Conservation (phyloP, 345 rosid genomes). For the Triadica sebifera region DNA sequence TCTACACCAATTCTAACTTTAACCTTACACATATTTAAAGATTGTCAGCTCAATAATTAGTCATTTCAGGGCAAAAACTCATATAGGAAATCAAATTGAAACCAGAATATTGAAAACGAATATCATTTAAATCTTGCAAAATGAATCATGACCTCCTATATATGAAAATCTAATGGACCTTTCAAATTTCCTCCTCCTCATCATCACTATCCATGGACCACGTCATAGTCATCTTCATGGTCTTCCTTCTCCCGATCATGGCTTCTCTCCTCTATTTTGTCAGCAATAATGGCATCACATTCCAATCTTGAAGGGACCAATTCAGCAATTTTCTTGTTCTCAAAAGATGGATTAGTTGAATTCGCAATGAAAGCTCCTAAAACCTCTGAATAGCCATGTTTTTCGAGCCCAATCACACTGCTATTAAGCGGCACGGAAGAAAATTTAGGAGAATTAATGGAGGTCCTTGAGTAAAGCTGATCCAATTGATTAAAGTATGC, state of each 20-base stretch:
- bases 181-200: background rate
- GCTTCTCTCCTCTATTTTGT: background rate
- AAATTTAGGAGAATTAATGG: background rate
- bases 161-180: background rate
- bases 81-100: background rate
- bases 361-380: constrained; percentile 21
- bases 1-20: too few relatives aligned
- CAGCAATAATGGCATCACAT: constrained; percentile 11
- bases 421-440: too few relatives aligned
- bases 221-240: constrained; percentile 10
- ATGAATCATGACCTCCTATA: background rate
- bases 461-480: constrained; percentile 36
- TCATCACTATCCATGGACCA: constrained; percentile 9
- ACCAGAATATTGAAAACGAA: background rate
- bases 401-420: constrained; percentile 13
- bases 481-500: constrained; percentile 41
- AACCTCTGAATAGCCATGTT: constrained; percentile 32
- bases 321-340: constrained; percentile 14
- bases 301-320: constrained; percentile 18
- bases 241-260: background rate
- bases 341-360: constrained; percentile 6
- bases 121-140: background rate
- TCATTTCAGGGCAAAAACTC: too few relatives aligned
- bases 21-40: too few relatives aligned
- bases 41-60: background rate